These are phyloP conservation scores for Shiraia sp. DNA, from an alignment of 2,329 filamentous ascomycete species.

Conservation along the genomic window DNA sequence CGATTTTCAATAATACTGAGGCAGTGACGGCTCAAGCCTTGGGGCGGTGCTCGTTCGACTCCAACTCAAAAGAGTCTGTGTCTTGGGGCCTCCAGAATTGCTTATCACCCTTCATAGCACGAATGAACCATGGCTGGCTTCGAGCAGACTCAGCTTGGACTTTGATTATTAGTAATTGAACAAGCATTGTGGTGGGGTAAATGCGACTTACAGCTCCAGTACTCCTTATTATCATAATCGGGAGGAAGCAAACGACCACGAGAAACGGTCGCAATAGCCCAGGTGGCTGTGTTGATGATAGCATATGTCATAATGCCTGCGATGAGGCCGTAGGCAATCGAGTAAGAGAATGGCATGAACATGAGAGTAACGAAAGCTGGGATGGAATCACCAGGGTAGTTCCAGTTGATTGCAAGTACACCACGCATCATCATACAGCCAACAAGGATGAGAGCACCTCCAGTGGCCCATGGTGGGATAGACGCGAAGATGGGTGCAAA, in stretches of 20 bases:
- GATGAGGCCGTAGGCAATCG: constrained; percentile 84
- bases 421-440: constrained; percentile 82
- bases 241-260: constrained; percentile 24
- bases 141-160: constrained; percentile 26
- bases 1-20: too few species aligned
- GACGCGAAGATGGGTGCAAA: constrained; percentile 90
- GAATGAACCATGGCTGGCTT: constrained; percentile 32
- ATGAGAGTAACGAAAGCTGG: constrained; percentile 83
- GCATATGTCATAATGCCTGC: constrained; percentile 78
- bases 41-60: constrained; percentile 14
- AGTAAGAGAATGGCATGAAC: constrained; percentile 89
- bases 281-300: constrained; percentile 72
- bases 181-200: not conserved
- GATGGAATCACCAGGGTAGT: constrained; percentile 76
- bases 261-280: constrained; percentile 21
- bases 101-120: constrained; percentile 26
- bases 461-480: constrained; percentile 87
- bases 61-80: constrained; percentile 26
- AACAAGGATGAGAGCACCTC: constrained; percentile 82
- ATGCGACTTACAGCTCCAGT: constrained; percentile 31
- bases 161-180: constrained; percentile 7
- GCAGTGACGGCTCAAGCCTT: constrained; percentile 4
- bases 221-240: constrained; percentile 34
- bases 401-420: constrained; percentile 85
- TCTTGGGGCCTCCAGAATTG: constrained; percentile 26